These are phyloP conservation scores for Malus sieversii DNA, from an alignment of 306 rosid genomes.

Conservation along the genomic window DNA sequence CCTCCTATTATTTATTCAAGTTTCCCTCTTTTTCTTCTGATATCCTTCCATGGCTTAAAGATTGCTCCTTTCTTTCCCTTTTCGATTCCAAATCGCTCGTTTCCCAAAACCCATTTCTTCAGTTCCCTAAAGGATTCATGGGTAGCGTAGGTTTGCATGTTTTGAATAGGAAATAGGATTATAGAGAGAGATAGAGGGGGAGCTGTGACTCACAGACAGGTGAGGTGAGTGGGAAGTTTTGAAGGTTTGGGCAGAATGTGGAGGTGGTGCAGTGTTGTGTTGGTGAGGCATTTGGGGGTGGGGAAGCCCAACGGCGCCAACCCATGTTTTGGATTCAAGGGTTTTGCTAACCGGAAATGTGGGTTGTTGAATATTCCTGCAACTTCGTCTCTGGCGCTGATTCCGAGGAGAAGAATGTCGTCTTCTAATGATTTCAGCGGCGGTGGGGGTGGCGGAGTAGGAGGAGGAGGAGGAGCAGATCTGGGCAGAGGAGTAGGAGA, in stretches of 20 bases:
- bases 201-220: not conserved
- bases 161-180: not conserved
- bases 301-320: not conserved
- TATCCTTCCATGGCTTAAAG: not conserved
- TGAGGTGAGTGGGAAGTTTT: not conserved
- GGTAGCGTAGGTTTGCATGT: not conserved
- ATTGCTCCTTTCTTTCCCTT: not conserved
- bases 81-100: not conserved
- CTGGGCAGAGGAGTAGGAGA: constrained; percentile 13
- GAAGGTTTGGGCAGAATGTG: constrained; percentile 1
- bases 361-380: not conserved
- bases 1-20: not conserved
- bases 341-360: not conserved
- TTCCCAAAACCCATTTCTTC: not conserved
- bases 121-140: not conserved
- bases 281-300: not conserved
- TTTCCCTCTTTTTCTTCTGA: not conserved
- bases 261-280: not conserved
- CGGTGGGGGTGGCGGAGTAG: constrained; percentile 18
- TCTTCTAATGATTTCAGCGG: not conserved
- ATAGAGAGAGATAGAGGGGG: not conserved
- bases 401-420: not conserved
- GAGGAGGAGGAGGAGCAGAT: constrained; percentile 20
- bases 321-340: not conserved
- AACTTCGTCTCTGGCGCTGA: not conserved